Base-by-base conservation (phyloP, 163 green algal species). In the Coccomyxa subellipsoidea region DNA sequence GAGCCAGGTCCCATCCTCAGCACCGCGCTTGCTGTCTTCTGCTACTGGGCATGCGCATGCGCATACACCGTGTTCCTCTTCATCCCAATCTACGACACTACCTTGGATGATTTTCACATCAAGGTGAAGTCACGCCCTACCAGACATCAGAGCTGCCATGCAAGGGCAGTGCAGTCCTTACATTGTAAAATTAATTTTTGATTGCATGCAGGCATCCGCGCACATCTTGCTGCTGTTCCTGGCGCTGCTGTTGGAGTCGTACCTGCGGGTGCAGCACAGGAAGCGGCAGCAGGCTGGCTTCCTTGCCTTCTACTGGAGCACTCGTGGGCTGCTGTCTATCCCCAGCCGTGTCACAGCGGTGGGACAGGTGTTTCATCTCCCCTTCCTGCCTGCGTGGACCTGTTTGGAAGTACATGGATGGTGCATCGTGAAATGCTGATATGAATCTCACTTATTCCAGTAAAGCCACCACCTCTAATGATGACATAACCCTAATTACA, bases 231-330 rank as follows among this genome's bases (percentile, higher is more conserved):
- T 78, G 37, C 79, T 82, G 36, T n/a, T 69, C 27, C 37, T 69
- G 12, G 59, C 79, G 31, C n/a, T 82, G 59, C 27, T 78, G 36
- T 59, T 82, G 59, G 79, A 77, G 37, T 73, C 36, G 21, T 82
- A 54, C 66, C 79, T 82, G 79, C 79, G 79, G 7, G 5, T 71
- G 29, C 31, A 69, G 31, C 79, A 82, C 66, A 36, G 79, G n/a
- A 37, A 69, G 37, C 79, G 66, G 27, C 79, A 82, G 79, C 66
- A 69, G 36, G n/a, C 35, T 9, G 79, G 79, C 79, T 82, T 69
- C n/a, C 79, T 82, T 34, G 21, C 36, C 36, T 82, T 82, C 66
- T 82, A 82, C 38, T 35, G 79, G 37, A n/a, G 79, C 66, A 82
- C 79, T 23, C 36, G 79, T 3, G 15, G 36, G 2, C 79, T 82